These are phyloP conservation scores for Nematodospora valgi DNA, from an alignment of 805 yeast genomes.

Conservation along the genomic window DNA sequence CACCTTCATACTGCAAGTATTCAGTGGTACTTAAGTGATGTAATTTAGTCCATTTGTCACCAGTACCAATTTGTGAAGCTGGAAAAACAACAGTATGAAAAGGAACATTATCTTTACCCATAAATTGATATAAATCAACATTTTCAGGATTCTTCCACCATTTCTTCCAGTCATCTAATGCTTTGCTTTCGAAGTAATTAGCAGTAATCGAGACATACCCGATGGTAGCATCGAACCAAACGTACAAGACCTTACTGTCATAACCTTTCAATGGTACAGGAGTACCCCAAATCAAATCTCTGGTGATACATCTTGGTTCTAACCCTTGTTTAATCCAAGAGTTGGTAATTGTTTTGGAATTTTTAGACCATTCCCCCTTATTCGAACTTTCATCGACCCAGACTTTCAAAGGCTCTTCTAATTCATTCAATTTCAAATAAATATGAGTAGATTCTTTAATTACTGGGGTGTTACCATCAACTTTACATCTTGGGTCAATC, in stretches of 20 bases:
- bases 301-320: conserved; percentile 90
- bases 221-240: conserved; percentile 98
- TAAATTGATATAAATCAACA: conserved; percentile 88
- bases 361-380: conserved; percentile 88
- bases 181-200: conserved; percentile 54
- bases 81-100: conserved; percentile 99
- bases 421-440: conserved; percentile 76
- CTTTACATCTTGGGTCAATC: conserved; percentile 91
- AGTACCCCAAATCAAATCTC: conserved; percentile 98
- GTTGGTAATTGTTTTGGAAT: conserved; percentile 81
- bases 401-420: conserved; percentile 67
- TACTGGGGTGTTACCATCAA: conserved; percentile 80
- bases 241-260: conserved; percentile 89
- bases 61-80: conserved; percentile 83
- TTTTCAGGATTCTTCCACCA: conserved; percentile 97
- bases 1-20: conserved; percentile 95
- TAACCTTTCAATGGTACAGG: conserved; percentile 91
- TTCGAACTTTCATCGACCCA: conserved; percentile 72
- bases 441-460: conserved; percentile 81
- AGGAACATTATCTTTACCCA: conserved; percentile 99
- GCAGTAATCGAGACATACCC: conserved; percentile 98
- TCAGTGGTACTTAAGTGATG: conserved; percentile 93
- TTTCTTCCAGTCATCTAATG: conserved; percentile 57
- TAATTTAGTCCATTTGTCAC: conserved; percentile 84
- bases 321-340: conserved; percentile 95